Base-by-base conservation (phyloP, 2,329 filamentous ascomycete species). In the Phoma sp. region DNA sequence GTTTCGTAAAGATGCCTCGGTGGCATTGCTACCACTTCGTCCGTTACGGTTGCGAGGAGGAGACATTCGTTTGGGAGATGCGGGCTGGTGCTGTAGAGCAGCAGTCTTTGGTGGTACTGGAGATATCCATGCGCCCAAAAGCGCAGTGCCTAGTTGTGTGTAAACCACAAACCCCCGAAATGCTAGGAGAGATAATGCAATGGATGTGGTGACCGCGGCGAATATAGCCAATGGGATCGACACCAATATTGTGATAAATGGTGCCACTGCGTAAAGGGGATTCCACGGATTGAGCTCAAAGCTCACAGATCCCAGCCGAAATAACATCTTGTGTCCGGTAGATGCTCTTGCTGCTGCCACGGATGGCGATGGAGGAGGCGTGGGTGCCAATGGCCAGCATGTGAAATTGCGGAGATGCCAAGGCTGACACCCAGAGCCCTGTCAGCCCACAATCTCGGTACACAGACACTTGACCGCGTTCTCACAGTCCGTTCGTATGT, bases 121-220 rank as follows among this genome's bases (percentile, higher is more conserved):
- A 44, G 70, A 68, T 37, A 79, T 55, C 60, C 69, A 77, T 43
- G 70, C 71, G 50, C 74, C 71, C 6, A 77, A 31, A 21, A 79
- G 64, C 9, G 78, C 77, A 37, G 75, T 48, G 22, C 70, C 68
- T 8, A 80, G 72, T 55, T 80, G 76, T 54, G 74, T 63, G 60
- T 80, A 80, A 25, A 80, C 75, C 39, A 77, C 63, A 2, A 72
- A 70, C 31, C 76, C 72, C 48, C 77, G 76, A 19, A 77, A 60
- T 21, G 74, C 63, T 15, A 80, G 71, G 25, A 76, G 65, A 37
- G 65, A 66, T 45, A 78, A 41, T 35, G 76, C 75, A 51, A 78
- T 60, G 29, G 69, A 63, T 12, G 76, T 78, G 19, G 77, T 79
- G 36, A 76, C 43, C 50, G 65, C 48, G 17, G 75, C 75, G 53